Evolutionary conservation across 2,329 filamentous ascomycete species (phyloP), one percentile per base, ranked within the genome.

Genomic region (Reticulascus tulasneorum): DNA sequence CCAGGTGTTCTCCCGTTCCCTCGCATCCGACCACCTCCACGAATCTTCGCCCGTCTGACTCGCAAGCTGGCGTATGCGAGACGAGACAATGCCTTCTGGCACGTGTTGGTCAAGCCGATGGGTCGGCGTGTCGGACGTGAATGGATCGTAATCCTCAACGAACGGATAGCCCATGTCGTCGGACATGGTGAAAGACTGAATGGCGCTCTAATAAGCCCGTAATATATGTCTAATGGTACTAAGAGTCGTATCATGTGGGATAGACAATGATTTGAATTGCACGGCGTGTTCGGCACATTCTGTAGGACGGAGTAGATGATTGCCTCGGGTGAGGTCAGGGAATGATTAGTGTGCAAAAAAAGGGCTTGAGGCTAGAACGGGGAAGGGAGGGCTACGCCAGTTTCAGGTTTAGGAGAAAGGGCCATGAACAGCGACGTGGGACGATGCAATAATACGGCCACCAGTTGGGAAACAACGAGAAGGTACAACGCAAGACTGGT

Each of bases 11-110:
- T 34, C 50, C 49, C 40, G 54, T 48, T 47, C 48, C 42, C 35
- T 45, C 39, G 19, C 17, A 23, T 26, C 49, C 35, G 30, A 43
- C 33, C 28, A 41, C n/a, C 13, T 47, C 35, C 23, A 47, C 38
- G 22, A 45, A 32, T 4, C 41, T 35, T 21, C 29, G 35, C 8
- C 18, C 11, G 27, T 20, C 8, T 25, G 34, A 22, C 23, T 34
- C 11, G 29, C 48, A 29, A 66, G 48, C 38, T 54, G 52, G 21
- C 45, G 48, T 39, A 59, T 46, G 29, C 55, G 60, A 12, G 56
- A 56, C 11, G 52, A 50, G 9, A 64, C 56, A 27, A 56, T 59
- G 25, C 59, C 58, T 23, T 38, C 28, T 44, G 23, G 56, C 52
- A 43, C 34, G 62, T 50, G 42, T 46, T 35, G 35, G 30, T 35